Percentiles rank a stretch among this genome's conserved stretches.
Conservation (phyloP, 441 rosid genomes). For the Erysimum cheiri region DNA sequence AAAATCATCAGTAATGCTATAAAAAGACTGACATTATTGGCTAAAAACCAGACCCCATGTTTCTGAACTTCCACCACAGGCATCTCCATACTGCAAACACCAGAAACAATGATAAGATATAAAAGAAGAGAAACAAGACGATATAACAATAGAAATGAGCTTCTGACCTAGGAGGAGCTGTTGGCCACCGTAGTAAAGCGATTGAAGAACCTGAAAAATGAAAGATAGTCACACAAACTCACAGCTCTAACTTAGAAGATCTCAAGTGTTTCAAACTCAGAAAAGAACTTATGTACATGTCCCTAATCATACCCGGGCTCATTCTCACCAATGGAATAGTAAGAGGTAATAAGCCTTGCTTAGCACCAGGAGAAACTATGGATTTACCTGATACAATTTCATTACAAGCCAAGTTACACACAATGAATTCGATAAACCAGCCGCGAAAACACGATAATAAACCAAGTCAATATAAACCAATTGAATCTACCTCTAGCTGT, state of each 20-base stretch:
- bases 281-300: conserved; percentile 2
- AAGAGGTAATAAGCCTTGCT: conserved; percentile 82
- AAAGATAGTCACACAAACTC: conserved; percentile 36
- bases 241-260: conserved; percentile 24
- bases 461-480: not conserved
- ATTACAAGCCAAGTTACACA: conserved; percentile 14
- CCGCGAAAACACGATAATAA: not conserved
- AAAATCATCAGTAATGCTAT: conserved; percentile 12
- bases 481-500: conserved; percentile 59
- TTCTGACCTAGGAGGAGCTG: conserved; percentile 75
- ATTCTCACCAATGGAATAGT: conserved; percentile 68
- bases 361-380: conserved; percentile 76
- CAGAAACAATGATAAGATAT: conserved; percentile 31
- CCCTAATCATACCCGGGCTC: conserved; percentile 57
- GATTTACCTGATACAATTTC: conserved; percentile 57
- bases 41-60: conserved; percentile 83
- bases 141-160: not conserved
- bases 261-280: conserved; percentile 19
- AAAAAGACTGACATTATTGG: conserved; percentile 63
- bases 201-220: conserved; percentile 56
- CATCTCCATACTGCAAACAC: conserved; percentile 79
- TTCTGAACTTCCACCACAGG: conserved; percentile 84
- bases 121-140: conserved; percentile 23
- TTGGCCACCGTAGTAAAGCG: conserved; percentile 90
- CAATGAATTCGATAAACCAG: not conserved